These are phyloP conservation scores for Umbelopsis vinacea DNA, from an alignment of 192 early-diverging fungal genomes.

Conservation along the genomic window DNA sequence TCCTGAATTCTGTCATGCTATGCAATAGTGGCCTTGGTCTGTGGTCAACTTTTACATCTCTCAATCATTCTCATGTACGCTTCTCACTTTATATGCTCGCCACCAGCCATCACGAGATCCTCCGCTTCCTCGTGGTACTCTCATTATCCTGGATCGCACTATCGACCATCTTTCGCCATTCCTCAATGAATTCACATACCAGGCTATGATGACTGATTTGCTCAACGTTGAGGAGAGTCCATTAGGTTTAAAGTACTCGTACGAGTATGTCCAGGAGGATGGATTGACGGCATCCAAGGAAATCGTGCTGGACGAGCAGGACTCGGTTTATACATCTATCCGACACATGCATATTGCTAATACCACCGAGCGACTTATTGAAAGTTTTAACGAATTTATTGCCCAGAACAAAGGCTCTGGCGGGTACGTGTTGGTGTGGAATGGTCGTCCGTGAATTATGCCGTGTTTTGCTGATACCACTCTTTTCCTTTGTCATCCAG, in stretches of 20 bases:
- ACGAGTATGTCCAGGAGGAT: constrained; percentile 51
- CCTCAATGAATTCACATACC: constrained; percentile 98
- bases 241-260: constrained; percentile 64
- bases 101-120: constrained; percentile 47
- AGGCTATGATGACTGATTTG: constrained; percentile 97
- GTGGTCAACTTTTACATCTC: no score
- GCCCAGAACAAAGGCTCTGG: constrained; percentile 73
- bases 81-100: no score
- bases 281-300: constrained; percentile 50
- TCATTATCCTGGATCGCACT: constrained; percentile 91
- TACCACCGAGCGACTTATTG: constrained; percentile 70
- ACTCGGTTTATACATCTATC: constrained; percentile 76
- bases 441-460: no score
- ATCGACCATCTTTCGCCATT: constrained; percentile 91
- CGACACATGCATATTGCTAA: constrained; percentile 86
- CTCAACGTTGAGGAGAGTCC: constrained; percentile 64
- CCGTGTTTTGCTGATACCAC: no score
- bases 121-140: constrained; percentile 67
- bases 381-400: constrained; percentile 80
- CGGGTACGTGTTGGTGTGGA: constrained; percentile 14
- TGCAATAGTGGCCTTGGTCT: no score
- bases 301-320: constrained; percentile 72
- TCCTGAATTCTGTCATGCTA: no score
- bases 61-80: no score
- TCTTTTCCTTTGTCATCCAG: not conserved